A percentile compares a stretch with the other conserved stretches of the same genome.
Conservation (phyloP, 768 basidiomycete species). For the Suillus sp. region DNA sequence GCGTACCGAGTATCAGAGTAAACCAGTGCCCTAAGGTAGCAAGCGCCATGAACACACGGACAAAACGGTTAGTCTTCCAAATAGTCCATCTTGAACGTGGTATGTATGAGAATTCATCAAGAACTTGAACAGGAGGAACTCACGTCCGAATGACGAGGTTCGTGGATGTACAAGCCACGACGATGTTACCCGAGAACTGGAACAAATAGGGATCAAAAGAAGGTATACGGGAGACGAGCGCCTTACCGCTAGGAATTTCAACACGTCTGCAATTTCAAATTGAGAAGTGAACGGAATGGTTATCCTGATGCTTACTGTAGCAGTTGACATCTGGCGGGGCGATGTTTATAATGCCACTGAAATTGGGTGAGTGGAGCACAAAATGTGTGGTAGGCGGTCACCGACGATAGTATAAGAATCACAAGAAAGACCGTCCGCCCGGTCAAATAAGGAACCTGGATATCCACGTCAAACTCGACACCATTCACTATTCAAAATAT, state of each 20-base stretch:
- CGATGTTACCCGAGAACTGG: constrained; percentile 21
- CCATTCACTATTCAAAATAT: background rate
- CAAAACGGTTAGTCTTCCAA: constrained; percentile 23
- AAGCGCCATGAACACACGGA: constrained; percentile 20
- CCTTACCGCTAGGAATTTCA: constrained; percentile 19
- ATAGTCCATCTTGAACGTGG: constrained; percentile 27
- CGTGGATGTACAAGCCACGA: constrained; percentile 22
- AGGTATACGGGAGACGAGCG: background rate
- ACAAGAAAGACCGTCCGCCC: constrained; percentile 23
- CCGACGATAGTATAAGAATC: constrained; percentile 23
- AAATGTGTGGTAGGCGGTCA: background rate
- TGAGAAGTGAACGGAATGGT: background rate
- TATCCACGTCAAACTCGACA: background rate
- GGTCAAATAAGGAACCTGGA: constrained; percentile 28
- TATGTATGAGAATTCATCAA: background rate
- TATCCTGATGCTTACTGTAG: constrained; percentile 19
- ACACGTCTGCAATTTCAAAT: constrained; percentile 16
- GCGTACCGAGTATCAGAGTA: constrained; percentile 20
- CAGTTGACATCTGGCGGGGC: constrained; percentile 9
- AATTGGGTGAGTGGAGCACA: constrained; percentile 10
- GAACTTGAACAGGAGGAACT: constrained; percentile 9
- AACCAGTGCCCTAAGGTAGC: constrained; percentile 27
- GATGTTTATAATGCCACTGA: constrained; percentile 1
- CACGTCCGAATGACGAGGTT: constrained; percentile 35
- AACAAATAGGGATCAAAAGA: background rate